Percentiles rank a stretch among this genome's conserved stretches.
These are phyloP conservation scores for Biscogniauxia marginata DNA, from an alignment of 2,329 filamentous ascomycete genomes.

Conservation along the genomic window DNA sequence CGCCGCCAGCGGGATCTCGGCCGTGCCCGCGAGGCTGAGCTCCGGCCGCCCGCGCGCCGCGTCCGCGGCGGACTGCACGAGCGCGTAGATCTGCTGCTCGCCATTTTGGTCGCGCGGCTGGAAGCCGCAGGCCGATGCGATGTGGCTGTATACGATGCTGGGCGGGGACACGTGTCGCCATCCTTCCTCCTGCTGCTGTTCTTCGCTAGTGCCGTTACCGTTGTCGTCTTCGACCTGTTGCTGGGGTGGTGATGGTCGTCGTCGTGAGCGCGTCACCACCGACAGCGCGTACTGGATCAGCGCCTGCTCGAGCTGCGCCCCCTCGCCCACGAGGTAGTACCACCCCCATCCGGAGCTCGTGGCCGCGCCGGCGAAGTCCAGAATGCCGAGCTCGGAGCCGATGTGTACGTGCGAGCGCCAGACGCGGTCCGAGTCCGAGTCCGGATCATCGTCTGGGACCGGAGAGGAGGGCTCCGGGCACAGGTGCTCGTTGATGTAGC, in stretches of 20 bases:
- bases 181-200: slow-evolving; percentile 52
- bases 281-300: slow-evolving; percentile 82
- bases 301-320: slow-evolving; percentile 90
- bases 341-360: slow-evolving; percentile 93
- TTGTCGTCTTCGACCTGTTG: not conserved
- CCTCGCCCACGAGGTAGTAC: slow-evolving; percentile 95
- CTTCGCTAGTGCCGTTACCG: slow-evolving; percentile 20
- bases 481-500: slow-evolving; percentile 72
- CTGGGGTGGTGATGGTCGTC: no score
- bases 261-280: slow-evolving; percentile 58
- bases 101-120: slow-evolving; percentile 86
- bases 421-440: slow-evolving; percentile 41
- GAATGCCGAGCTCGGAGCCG: slow-evolving; percentile 78
- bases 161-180: slow-evolving; percentile 84
- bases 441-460: slow-evolving; percentile 18
- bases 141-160: slow-evolving; percentile 87
- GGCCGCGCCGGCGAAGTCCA: slow-evolving; percentile 82
- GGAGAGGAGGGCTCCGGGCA: slow-evolving; percentile 37
- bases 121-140: slow-evolving; percentile 89
- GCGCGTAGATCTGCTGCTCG: slow-evolving; percentile 87
- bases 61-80: slow-evolving; percentile 67
- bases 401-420: slow-evolving; percentile 83
- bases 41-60: slow-evolving; percentile 61
- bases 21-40: slow-evolving; percentile 79
- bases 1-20: slow-evolving; percentile 90